These are phyloP conservation scores for Fistulifera pelliculosa DNA, from an alignment of 108 stramenopile genomes.

Conservation along the genomic window DNA sequence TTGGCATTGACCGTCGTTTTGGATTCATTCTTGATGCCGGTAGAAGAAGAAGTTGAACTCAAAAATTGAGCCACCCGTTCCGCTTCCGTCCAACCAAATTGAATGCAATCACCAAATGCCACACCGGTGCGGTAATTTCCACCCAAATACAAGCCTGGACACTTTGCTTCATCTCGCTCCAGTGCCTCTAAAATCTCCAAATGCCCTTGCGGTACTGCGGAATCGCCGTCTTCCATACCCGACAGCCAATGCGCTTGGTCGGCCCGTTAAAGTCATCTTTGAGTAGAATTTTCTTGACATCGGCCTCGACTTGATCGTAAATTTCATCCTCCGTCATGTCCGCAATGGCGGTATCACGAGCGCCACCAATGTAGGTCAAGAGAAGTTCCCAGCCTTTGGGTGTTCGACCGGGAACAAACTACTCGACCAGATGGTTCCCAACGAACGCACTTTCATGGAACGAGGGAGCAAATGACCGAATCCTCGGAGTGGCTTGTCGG, in stretches of 20 bases:
- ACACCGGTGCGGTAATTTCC: conserved; percentile 94
- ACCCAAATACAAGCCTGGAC: conserved; percentile 72
- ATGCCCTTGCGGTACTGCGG: conserved; percentile 89
- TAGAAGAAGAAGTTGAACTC: neutral
- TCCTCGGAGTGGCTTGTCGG: conserved; percentile 68
- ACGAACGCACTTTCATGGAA: conserved; percentile 70
- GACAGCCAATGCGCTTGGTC: conserved; percentile 68
- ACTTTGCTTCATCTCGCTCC: conserved; percentile 35
- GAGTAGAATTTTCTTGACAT: conserved; percentile 73
- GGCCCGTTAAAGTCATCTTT: conserved; percentile 58
- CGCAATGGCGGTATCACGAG: conserved; percentile 81
- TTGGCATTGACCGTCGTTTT: no score
- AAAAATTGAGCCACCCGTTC: conserved; percentile 37
- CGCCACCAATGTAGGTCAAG: conserved; percentile 93
- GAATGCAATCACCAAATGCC: conserved; percentile 92
- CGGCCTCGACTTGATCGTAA: conserved; percentile 80
- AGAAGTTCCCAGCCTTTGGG: conserved; percentile 84
- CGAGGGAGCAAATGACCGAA: conserved; percentile 91
- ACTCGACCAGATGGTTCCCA: conserved; percentile 91
- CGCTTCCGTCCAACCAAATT: conserved; percentile 85
- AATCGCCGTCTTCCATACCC: conserved; percentile 92
- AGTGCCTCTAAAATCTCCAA: conserved; percentile 52
- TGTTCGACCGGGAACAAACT: conserved; percentile 86
- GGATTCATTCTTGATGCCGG: neutral
- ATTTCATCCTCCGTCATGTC: conserved; percentile 81